A percentile compares a stretch with the other conserved stretches of the same genome.
Evolutionary conservation across 1,284 basidiomycete genomes (phyloP).

Genomic region (Clitocybe nebularis): DNA sequence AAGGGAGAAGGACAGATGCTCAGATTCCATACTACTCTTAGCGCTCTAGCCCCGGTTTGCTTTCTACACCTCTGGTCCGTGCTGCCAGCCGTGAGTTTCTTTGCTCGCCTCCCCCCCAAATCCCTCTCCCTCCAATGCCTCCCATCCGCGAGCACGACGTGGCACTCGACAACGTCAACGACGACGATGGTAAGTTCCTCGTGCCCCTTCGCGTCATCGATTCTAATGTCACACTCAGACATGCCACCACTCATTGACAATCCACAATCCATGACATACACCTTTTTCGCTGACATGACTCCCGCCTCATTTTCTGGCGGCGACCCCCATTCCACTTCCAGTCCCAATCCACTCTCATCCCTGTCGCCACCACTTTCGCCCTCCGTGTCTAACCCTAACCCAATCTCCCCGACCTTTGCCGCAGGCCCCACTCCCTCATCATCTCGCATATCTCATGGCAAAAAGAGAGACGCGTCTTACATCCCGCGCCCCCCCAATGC

Average conservation of each 20-base stretch:
- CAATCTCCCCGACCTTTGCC: conserved; percentile 1
- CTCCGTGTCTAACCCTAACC: background rate
- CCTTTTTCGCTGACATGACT: conserved; percentile 32
- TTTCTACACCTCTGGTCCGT: background rate
- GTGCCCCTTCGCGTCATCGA: conserved; percentile 3
- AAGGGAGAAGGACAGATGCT: conserved; percentile 7
- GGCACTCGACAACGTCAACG: background rate
- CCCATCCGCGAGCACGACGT: conserved; percentile 3
- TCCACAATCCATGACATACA: conserved; percentile 25
- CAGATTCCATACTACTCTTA: background rate
- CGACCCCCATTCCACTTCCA: no score
- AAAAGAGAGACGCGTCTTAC: conserved; percentile 43
- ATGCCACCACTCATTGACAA: conserved; percentile 31
- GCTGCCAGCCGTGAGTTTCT: background rate
- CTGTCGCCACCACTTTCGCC: conserved; percentile 1
- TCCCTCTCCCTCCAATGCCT: background rate
- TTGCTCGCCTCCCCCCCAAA: background rate
- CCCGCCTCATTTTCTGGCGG: conserved; percentile 26
- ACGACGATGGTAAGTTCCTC: conserved; percentile 3
- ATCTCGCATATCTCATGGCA: conserved; percentile 28
- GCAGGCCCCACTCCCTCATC: conserved; percentile 2
- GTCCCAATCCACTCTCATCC: background rate
- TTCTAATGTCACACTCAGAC: conserved; percentile 15
- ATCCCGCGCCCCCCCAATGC: conserved; percentile 93
- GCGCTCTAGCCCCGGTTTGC: conserved; percentile 7